Percentiles rank a stretch among this genome's conserved stretches.
These are phyloP conservation scores for Kwoniella shivajii DNA, from an alignment of 1,284 basidiomycete genomes.

Conservation along the genomic window DNA sequence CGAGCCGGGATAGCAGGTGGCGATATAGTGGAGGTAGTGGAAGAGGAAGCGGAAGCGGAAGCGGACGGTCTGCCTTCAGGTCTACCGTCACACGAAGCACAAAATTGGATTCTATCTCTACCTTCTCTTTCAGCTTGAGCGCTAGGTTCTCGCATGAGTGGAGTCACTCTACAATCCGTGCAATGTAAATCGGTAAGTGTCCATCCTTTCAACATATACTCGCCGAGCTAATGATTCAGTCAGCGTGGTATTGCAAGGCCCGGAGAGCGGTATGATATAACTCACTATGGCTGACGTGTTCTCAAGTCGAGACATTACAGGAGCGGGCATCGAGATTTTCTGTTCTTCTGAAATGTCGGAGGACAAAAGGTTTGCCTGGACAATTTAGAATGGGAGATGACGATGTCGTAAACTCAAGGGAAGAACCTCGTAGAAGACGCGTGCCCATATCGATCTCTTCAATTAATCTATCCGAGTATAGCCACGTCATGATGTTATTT, in stretches of 20 bases:
- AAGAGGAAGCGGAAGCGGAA: neutral
- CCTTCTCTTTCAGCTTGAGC: slow-evolving; percentile 31
- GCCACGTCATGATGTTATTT: no score
- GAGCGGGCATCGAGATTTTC: slow-evolving; percentile 21
- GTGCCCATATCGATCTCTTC: no score
- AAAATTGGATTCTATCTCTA: slow-evolving; percentile 49
- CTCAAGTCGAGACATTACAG: slow-evolving; percentile 44
- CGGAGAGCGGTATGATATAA: neutral
- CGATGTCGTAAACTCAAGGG: no score
- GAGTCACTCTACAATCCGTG: slow-evolving; percentile 43
- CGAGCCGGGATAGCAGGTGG: neutral
- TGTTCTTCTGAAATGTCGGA: no score
- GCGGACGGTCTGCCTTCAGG: slow-evolving; percentile 15
- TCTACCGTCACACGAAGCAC: slow-evolving; percentile 48
- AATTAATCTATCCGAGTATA: no score
- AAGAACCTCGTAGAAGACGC: no score
- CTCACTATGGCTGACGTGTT: slow-evolving; percentile 47
- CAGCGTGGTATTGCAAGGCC: no score
- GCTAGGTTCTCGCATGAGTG: slow-evolving; percentile 52
- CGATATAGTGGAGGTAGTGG: neutral
- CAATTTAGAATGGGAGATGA: no score
- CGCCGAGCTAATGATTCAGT: slow-evolving; percentile 44
- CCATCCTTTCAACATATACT: slow-evolving; percentile 56
- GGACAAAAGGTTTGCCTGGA: no score
- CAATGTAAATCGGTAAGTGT: slow-evolving; percentile 53